Conservation (phyloP, 2,329 filamentous ascomycete species). For the Pseudopyricularia javanii region DNA sequence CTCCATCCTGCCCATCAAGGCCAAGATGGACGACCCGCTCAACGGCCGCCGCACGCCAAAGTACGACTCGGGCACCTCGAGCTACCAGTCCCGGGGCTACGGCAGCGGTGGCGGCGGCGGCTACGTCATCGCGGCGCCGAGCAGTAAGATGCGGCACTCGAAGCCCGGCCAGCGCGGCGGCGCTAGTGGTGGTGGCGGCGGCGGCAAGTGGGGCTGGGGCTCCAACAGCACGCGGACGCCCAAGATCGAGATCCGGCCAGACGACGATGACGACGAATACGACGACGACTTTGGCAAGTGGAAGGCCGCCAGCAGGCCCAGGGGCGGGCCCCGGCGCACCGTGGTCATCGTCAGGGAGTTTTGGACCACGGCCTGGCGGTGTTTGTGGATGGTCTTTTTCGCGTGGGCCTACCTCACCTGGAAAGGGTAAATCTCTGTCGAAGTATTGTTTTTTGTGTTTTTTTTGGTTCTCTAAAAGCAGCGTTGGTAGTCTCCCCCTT, state of each 20-base stretch:
- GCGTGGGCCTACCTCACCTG: conserved; percentile 59
- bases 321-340: conserved; percentile 9
- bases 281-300: conserved; percentile 27
- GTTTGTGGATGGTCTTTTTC: conserved; percentile 48
- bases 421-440: conserved; percentile 33
- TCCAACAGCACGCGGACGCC: conserved; percentile 21
- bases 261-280: conserved; percentile 31
- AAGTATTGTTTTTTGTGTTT: not conserved
- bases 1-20: conserved; percentile 33
- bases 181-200: conserved; percentile 6
- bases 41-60: conserved; percentile 6
- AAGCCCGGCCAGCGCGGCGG: conserved; percentile 4
- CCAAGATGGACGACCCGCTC: conserved; percentile 33
- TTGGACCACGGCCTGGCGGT: conserved; percentile 45
- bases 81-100: conserved; percentile 8
- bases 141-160: conserved; percentile 13
- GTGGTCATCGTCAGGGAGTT: conserved; percentile 42
- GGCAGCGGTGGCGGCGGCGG: not conserved
- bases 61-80: conserved; percentile 15
- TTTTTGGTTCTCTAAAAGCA: not conserved
- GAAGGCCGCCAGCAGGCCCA: conserved; percentile 12
- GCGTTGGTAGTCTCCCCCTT: too few species aligned
- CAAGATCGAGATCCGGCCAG: conserved; percentile 35
- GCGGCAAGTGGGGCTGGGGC: conserved; percentile 31
- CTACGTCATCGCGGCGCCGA: conserved; percentile 5